Percentiles rank a stretch among this genome's conserved stretches.
Conservation (phyloP, 2,329 filamentous ascomycete genomes). For the Dactylellina leptospora region DNA sequence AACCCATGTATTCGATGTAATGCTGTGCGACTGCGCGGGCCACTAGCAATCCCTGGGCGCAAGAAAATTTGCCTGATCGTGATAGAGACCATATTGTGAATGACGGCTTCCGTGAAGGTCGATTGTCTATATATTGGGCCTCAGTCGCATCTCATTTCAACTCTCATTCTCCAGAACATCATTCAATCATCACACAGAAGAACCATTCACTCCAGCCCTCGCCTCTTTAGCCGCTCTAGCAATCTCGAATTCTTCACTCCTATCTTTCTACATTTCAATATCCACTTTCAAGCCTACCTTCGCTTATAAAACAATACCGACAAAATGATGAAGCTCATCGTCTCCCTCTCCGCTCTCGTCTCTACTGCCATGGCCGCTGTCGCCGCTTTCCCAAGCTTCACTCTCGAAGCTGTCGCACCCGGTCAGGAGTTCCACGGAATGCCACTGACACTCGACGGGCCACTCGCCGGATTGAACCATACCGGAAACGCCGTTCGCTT, state of each 20-base stretch:
- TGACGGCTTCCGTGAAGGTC: background rate
- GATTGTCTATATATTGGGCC: constrained; percentile 44
- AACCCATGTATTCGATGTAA: background rate
- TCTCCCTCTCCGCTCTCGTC: constrained; percentile 41
- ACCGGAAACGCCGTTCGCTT: constrained; percentile 30
- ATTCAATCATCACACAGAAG: constrained; percentile 30
- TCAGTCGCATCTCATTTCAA: constrained; percentile 15
- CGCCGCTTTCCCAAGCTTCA: constrained; percentile 40
- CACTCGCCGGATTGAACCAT: constrained; percentile 22
- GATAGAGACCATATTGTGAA: background rate
- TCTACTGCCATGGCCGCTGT: constrained; percentile 48
- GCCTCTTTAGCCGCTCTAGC: constrained; percentile 1
- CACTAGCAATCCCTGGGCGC: background rate
- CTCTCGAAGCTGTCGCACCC: constrained; percentile 41
- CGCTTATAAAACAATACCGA: background rate
- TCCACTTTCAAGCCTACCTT: background rate
- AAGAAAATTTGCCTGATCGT: constrained; percentile 23
- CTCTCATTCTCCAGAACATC: constrained; percentile 37
- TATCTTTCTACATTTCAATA: background rate
- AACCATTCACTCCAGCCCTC: constrained; percentile 22
- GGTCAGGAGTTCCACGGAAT: constrained; percentile 40
- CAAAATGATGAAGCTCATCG: constrained; percentile 47
- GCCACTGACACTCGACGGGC: constrained; percentile 34
- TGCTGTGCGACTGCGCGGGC: background rate
- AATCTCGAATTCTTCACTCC: background rate